Conservation (phyloP, 768 basidiomycete genomes). For the Stropharia rugosoannulata region DNA sequence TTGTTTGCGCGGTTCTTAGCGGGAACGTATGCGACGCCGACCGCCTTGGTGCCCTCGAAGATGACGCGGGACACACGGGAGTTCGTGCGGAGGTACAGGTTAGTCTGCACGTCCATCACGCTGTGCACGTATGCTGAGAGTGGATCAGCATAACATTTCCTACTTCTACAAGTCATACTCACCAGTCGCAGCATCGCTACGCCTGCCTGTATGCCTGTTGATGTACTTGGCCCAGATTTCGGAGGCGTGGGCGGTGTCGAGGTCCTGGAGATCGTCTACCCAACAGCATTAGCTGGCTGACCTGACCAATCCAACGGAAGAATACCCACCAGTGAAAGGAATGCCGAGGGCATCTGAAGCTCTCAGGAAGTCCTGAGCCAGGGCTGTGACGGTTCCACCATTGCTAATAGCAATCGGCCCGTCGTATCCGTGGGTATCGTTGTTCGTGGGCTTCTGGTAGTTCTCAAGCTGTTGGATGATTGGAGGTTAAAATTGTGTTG, state of each 20-base stretch:
- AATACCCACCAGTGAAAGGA: conserved; percentile 57
- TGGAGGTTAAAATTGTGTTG: neutral
- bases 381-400: conserved; percentile 59
- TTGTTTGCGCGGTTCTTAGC: conserved; percentile 56
- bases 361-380: conserved; percentile 70
- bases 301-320: neutral
- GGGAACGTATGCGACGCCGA: conserved; percentile 70
- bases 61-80: conserved; percentile 68
- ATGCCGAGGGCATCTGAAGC: conserved; percentile 60
- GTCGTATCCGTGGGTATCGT: conserved; percentile 66
- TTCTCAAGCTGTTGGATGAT: conserved; percentile 56
- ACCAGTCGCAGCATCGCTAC: conserved; percentile 72
- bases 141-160: neutral
- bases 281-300: neutral
- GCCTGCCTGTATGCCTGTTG: conserved; percentile 70
- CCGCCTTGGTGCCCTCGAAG: conserved; percentile 71
- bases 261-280: conserved; percentile 73
- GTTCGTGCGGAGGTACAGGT: conserved; percentile 66
- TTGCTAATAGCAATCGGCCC: conserved; percentile 77
- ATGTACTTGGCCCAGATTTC: conserved; percentile 81
- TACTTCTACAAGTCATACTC: conserved; percentile 3
- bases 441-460: conserved; percentile 73
- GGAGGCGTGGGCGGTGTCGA: conserved; percentile 56
- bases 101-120: conserved; percentile 66
- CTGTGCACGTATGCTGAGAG: conserved; percentile 62